phyloP scores from a whole-genome alignment of 2,329 filamentous ascomycete species.

The Hypocreales sp. region DNA sequence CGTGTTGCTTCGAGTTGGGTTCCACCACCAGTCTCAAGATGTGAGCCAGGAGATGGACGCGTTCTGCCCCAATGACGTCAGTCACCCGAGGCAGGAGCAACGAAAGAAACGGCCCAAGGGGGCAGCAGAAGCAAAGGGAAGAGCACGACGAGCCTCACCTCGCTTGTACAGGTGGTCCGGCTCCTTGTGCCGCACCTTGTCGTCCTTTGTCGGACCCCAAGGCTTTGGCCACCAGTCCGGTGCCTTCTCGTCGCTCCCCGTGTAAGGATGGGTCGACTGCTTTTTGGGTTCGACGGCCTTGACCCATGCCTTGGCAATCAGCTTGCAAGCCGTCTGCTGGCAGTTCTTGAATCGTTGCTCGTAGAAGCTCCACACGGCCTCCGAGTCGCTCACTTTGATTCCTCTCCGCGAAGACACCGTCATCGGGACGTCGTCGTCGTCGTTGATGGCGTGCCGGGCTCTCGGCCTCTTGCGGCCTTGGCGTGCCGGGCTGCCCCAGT shows the following conservation, averaged over 20 bases:
- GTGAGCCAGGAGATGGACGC: conserved; percentile 41
- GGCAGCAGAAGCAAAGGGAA: background rate
- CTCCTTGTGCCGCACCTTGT: conserved; percentile 51
- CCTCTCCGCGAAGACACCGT: conserved; percentile 23
- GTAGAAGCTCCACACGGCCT: conserved; percentile 44
- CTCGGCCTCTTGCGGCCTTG: conserved; percentile 14
- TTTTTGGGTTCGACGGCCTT: conserved; percentile 65
- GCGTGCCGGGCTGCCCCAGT: conserved; percentile 15
- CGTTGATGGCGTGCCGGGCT: conserved; percentile 20
- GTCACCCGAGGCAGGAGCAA: too few species aligned
- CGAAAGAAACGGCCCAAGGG: too few species aligned
- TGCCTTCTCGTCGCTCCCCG: conserved; percentile 43
- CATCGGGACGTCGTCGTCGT: conserved; percentile 25
- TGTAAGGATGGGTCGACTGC: conserved; percentile 60
- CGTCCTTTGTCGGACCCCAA: conserved; percentile 31
- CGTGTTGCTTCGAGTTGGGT: conserved; percentile 32
- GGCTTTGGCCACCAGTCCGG: conserved; percentile 53
- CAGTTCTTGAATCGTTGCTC: conserved; percentile 45
- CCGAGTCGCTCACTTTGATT: conserved; percentile 36
- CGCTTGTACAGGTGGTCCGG: conserved; percentile 57
- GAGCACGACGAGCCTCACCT: conserved; percentile 25
- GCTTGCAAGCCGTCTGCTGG: conserved; percentile 57
- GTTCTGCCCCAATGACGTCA: conserved; percentile 26
- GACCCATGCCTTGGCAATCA: conserved; percentile 61
- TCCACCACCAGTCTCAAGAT: conserved; percentile 42